Conservation (phyloP, 352 stramenopile genomes). For the Globisporangium nodosum region DNA sequence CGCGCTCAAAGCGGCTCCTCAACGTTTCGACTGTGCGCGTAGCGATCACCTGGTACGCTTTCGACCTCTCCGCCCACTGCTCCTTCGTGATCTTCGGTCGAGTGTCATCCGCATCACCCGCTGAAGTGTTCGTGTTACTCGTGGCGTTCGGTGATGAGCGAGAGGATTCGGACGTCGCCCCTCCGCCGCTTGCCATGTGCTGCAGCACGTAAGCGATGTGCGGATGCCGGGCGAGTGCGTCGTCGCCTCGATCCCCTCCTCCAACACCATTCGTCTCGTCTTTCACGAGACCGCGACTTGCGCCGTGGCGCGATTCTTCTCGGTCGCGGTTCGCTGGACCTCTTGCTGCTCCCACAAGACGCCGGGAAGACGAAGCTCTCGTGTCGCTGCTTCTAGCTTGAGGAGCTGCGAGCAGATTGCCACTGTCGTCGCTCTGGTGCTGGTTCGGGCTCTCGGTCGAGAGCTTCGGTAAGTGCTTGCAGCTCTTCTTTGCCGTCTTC, state of each 20-base stretch:
- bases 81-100: conserved; percentile 11
- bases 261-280: neutral
- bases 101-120: neutral
- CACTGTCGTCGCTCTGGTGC: neutral
- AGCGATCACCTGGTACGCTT: conserved; percentile 44
- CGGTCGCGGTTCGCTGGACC: neutral
- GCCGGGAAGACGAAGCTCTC: neutral
- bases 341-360: neutral
- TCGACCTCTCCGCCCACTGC: conserved; percentile 40
- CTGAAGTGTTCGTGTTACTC: neutral
- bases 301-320: neutral
- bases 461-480: neutral
- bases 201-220: conserved; percentile 42
- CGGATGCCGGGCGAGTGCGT: conserved; percentile 33
- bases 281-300: neutral
- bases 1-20: conserved; percentile 19
- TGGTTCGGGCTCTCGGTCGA: neutral
- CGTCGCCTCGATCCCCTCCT: conserved; percentile 13
- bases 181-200: conserved; percentile 14
- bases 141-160: neutral
- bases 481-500: neutral
- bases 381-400: neutral
- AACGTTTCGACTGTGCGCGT: conserved; percentile 21
- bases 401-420: neutral
- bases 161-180: neutral